Evolutionary conservation across 176 grass and related monocot genomes (phyloP), one percentile per base, ranked within the genome.

Genomic region (Oryza meyeriana): DNA sequence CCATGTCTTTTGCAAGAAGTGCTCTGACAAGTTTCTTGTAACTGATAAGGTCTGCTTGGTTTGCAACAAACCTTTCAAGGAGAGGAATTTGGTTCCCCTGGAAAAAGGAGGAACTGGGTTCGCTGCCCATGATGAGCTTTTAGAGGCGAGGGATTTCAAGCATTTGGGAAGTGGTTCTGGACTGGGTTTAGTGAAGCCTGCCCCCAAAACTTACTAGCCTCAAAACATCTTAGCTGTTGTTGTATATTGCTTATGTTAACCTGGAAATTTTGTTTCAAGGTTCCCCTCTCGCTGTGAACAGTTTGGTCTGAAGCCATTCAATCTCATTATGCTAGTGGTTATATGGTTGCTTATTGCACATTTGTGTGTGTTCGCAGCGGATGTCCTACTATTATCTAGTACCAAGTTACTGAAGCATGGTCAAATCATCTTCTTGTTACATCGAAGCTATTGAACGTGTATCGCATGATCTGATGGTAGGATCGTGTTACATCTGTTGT

Each of bases 51-150:
- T 85, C 22, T 96, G 97, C 59, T 83, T 96, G 36, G 74, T 79
- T 40, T 99, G 97, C 89, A 94, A 80, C 39, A 95, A 92, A 82
- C 77, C 57, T 2, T 99, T 89, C 85, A 99, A 96, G 84, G 89
- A 83, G 64, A 95, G 86, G 85, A 99, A 94, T 84, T 81, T 99
- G 25, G 81, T 96, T 86, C 30, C 39, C 55, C 81, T 99, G 70
- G 93, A 94, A 89, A 99, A 95, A 93, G 97, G 97, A 85, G 97
- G 97, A 67, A 96, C 97, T 0, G 97, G 97, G 33, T 99, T 99
- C 5, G 71, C 97, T 0, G 93, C 84, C 14, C 97, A 99, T 40
- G 93, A 83, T 1, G 87, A 94, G 50, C 87, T 33, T 62, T 45
- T 99, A 66, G 93, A 92, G 39, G 97, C 97, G 20, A 94, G 79